phyloP scores from a whole-genome alignment of 192 early-diverging fungal species.

The Lobosporangium transversale region DNA sequence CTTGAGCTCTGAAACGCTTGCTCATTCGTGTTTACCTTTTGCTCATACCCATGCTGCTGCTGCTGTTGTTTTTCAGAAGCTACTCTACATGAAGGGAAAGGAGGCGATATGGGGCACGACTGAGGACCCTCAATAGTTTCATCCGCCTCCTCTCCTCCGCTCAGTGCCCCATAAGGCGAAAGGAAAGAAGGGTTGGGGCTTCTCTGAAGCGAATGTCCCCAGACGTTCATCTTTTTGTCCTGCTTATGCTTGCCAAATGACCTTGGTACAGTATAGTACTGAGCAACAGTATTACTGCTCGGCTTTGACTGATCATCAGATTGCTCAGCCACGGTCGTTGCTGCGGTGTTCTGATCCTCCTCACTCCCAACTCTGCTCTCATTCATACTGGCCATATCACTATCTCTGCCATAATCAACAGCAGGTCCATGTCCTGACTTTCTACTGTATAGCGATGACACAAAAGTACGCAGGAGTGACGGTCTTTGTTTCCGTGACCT shows the following conservation, averaged over 20 bases:
- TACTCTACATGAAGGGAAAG: background rate
- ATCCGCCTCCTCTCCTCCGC: constrained; percentile 3
- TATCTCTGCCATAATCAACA: background rate
- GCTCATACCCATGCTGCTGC: too few relatives aligned
- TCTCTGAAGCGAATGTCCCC: constrained; percentile 27
- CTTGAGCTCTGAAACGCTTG: constrained; percentile 2
- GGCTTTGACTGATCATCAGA: constrained; percentile 1
- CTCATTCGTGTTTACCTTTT: background rate
- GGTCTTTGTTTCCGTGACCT: background rate
- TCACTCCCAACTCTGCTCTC: background rate
- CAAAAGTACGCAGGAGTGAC: constrained; percentile 13
- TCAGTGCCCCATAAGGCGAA: constrained; percentile 7
- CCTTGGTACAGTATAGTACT: background rate
- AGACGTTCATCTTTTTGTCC: constrained; percentile 12
- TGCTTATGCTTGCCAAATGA: constrained; percentile 18
- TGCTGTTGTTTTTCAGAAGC: background rate
- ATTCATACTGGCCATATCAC: background rate
- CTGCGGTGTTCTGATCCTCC: too few relatives aligned
- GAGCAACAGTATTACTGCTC: background rate
- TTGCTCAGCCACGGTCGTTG: background rate
- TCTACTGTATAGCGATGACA: constrained; percentile 22
- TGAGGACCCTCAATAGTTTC: too few relatives aligned
- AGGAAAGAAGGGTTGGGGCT: constrained; percentile 1
- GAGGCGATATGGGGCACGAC: background rate
- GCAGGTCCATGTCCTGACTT: constrained; percentile 2